Evolutionary conservation across 768 basidiomycete genomes (phyloP).

Genomic region (Boletellus sp.): DNA sequence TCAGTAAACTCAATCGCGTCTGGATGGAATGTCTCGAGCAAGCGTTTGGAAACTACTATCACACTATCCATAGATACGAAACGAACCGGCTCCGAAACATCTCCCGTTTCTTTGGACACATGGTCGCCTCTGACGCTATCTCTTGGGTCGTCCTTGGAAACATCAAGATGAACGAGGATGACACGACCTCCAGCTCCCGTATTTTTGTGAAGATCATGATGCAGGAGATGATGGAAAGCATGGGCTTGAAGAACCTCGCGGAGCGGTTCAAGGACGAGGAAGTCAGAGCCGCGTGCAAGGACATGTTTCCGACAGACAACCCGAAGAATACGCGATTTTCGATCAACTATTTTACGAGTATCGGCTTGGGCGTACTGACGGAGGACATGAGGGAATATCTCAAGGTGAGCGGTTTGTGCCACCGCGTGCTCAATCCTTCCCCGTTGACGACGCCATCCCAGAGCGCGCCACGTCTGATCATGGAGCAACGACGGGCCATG

Average conservation of each 20-base stretch:
- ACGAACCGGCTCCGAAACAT: slow-evolving; percentile 98
- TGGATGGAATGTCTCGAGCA: slow-evolving; percentile 90
- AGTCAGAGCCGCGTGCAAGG: slow-evolving; percentile 62
- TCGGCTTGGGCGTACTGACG: slow-evolving; percentile 85
- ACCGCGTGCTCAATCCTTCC: neutral
- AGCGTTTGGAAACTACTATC: slow-evolving; percentile 88
- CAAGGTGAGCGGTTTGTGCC: slow-evolving; percentile 53
- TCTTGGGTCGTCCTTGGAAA: slow-evolving; percentile 84
- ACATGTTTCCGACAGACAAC: slow-evolving; percentile 94
- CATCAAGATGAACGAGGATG: slow-evolving; percentile 94
- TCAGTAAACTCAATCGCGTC: slow-evolving; percentile 91
- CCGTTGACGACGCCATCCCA: slow-evolving; percentile 29
- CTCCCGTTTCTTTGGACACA: slow-evolving; percentile 92
- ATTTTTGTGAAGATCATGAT: slow-evolving; percentile 98
- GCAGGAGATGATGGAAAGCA: slow-evolving; percentile 90
- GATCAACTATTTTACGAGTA: slow-evolving; percentile 97
- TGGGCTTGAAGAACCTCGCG: slow-evolving; percentile 84
- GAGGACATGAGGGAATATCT: slow-evolving; percentile 97
- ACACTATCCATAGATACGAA: slow-evolving; percentile 97
- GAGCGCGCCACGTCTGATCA: slow-evolving; percentile 90
- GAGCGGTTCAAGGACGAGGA: slow-evolving; percentile 90
- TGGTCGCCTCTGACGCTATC: slow-evolving; percentile 80
- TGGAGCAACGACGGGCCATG: slow-evolving; percentile 91
- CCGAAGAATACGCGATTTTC: slow-evolving; percentile 95
- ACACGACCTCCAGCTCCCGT: slow-evolving; percentile 92